Conservation (phyloP, 345 rosid species). For the Syzygium aromaticum region DNA sequence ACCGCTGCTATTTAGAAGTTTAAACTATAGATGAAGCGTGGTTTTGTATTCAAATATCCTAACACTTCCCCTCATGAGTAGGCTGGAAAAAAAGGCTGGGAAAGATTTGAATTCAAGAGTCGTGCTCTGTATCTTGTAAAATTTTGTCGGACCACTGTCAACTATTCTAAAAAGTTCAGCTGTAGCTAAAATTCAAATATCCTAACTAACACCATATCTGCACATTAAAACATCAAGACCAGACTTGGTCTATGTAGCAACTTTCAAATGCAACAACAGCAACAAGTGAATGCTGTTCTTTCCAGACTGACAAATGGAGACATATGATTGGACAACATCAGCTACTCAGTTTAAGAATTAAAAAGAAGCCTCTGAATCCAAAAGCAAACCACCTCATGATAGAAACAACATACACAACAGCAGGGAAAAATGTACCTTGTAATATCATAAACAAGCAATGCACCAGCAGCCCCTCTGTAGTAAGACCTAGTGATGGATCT, state of each 20-base stretch:
- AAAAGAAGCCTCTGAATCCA: neutral
- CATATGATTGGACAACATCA: neutral
- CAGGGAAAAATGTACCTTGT: constrained; percentile 41
- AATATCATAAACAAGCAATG: constrained; percentile 95
- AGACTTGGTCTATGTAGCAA: neutral
- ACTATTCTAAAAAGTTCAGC: neutral
- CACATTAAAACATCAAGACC: neutral
- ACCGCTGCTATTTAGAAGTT: neutral
- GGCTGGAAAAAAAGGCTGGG: neutral
- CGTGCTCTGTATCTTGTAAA: neutral
- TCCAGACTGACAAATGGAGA: neutral
- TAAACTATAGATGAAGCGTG: neutral
- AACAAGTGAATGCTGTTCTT: neutral
- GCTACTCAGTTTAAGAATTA: neutral
- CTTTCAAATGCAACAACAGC: neutral
- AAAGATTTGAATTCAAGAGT: neutral
- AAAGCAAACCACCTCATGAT: neutral
- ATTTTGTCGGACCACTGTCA: neutral
- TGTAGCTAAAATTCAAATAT: neutral
- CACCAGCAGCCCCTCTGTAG: constrained; percentile 97
- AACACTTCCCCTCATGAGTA: neutral
- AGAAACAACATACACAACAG: neutral
- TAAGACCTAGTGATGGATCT: constrained; percentile 97
- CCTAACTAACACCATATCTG: neutral
- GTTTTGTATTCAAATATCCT: neutral